A percentile compares a stretch with the other conserved stretches of the same genome.
phyloP scores from a whole-genome alignment of 1,284 basidiomycete species.

The Amylostereum chailletii region DNA sequence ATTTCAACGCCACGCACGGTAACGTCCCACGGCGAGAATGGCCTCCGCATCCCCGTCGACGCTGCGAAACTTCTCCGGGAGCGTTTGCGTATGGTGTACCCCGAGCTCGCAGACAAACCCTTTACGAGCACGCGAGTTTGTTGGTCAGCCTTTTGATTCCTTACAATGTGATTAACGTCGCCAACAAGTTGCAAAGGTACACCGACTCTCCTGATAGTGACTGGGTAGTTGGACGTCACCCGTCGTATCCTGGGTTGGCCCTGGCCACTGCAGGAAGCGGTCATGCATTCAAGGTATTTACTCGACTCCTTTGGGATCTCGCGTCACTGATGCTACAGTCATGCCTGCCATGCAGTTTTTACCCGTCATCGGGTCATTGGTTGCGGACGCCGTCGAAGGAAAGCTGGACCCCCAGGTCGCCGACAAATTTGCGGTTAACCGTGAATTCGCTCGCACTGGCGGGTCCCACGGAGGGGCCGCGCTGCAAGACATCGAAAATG shows the following conservation, averaged over 20 bases:
- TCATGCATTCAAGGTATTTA: slow-evolving; percentile 70
- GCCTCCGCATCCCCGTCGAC: slow-evolving; percentile 53
- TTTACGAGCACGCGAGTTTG: slow-evolving; percentile 70
- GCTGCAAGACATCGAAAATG: slow-evolving; percentile 33
- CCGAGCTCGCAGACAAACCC: slow-evolving; percentile 59
- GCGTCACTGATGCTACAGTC: not conserved
- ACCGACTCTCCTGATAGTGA: slow-evolving; percentile 67
- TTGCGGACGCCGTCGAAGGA: slow-evolving; percentile 64
- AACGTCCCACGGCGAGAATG: slow-evolving; percentile 47
- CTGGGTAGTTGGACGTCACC: slow-evolving; percentile 70
- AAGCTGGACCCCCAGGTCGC: slow-evolving; percentile 42
- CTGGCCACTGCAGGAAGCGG: slow-evolving; percentile 75
- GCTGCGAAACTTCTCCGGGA: slow-evolving; percentile 41
- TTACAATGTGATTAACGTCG: not conserved
- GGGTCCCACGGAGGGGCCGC: slow-evolving; percentile 23
- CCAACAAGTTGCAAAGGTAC: slow-evolving; percentile 42
- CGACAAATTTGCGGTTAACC: slow-evolving; percentile 46
- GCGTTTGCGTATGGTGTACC: slow-evolving; percentile 53
- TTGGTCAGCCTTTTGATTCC: slow-evolving; percentile 46
- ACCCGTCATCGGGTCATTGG: slow-evolving; percentile 71
- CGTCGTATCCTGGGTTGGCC: slow-evolving; percentile 46
- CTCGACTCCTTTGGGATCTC: too few relatives aligned
- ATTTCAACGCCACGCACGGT: slow-evolving; percentile 65
- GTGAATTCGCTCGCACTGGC: slow-evolving; percentile 22
- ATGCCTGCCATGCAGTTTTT: slow-evolving; percentile 51